Percentiles rank a stretch among this genome's conserved stretches.
Evolutionary conservation across 768 basidiomycete genomes (phyloP).

Genomic region (Collybiopsis luxurians): DNA sequence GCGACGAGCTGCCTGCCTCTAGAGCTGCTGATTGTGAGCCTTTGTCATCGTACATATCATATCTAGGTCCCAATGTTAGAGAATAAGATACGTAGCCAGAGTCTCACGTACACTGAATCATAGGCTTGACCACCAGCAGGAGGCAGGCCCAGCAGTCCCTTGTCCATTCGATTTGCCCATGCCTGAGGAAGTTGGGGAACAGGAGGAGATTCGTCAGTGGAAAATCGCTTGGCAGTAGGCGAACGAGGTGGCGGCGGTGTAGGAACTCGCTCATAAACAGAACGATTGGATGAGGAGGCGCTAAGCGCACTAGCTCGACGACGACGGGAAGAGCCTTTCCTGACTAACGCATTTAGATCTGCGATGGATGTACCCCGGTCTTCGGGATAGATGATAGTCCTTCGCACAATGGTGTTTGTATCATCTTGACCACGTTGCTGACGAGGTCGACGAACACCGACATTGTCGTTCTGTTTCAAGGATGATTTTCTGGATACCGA

Average conservation of each 20-base stretch:
- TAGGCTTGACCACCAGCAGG: conserved; percentile 64
- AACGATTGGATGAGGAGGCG: conserved; percentile 59
- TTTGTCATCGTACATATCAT: conserved; percentile 77
- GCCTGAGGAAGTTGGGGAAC: conserved; percentile 62
- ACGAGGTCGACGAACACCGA: conserved; percentile 8
- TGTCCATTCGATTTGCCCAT: conserved; percentile 40
- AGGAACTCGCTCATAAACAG: conserved; percentile 77
- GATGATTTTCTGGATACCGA: conserved; percentile 23
- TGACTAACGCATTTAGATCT: conserved; percentile 52
- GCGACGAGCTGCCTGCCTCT: conserved; percentile 14
- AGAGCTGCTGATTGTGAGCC: conserved; percentile 20
- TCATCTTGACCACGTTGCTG: conserved; percentile 13
- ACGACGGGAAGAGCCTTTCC: conserved; percentile 57
- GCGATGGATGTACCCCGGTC: conserved; percentile 56
- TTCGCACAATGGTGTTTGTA: conserved; percentile 58
- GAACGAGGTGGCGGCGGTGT: conserved; percentile 81
- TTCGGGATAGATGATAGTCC: conserved; percentile 79
- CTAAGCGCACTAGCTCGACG: conserved; percentile 51
- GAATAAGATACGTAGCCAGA: conserved; percentile 16
- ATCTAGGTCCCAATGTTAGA: conserved; percentile 42
- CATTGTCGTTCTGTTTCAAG: conserved; percentile 17
- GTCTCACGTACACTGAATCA: conserved; percentile 68
- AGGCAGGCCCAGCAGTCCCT: conserved; percentile 34
- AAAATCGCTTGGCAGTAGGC: conserved; percentile 56
- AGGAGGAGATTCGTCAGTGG: conserved; percentile 64